Base-by-base conservation (phyloP, 139 green algal genomes). In the Chlamydomonas eustigma region DNA sequence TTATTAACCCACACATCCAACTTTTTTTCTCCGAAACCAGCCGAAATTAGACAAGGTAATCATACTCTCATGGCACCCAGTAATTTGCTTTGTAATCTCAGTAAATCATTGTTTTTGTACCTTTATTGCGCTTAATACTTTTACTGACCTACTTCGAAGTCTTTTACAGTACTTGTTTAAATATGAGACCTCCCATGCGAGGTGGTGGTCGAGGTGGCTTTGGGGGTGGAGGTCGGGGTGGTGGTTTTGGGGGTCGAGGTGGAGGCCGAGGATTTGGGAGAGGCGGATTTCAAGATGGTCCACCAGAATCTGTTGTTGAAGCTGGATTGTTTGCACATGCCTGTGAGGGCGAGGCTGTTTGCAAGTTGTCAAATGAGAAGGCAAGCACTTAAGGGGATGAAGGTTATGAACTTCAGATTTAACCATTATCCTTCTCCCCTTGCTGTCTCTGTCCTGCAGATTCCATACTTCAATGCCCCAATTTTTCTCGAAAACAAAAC, bases 401-500 rank as follows among this genome's bases (percentile, higher is more conserved):
- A 18, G 44, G 44, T 12, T 18, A 58, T 58, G 44, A 58, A 12
- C 44, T 18, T 18, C 12, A 58, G 18, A 58, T 18, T 58, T 58
- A 18, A 58, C 18, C 18, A 18, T 12, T 28, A 18, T 58, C 44
- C 44, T 18, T 58, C 44, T 58, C 44, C 44, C 44, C 12, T 58
- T 58, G 44, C 18, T 58, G 44, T 18, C 44, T 58, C 44, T 58
- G 44, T 58, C 44, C 44, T 58, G 80, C 88, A 95, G 90, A 90
- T 98, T 35, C 96, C 96, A 1, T 98, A 99, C 76, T 99, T 99
- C 88, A 99, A 99, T 78, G 96, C 92, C 0, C 93, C 92, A 37
- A 99, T 99, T 37, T 99, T 90, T 75, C 78, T 98, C 66, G 92
- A 99, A 78, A 99, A 99, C 88, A 99, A 99, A 79, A 94, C 90